phyloP scores from a whole-genome alignment of 169 alveolate species.

The Blepharisma undulans region DNA sequence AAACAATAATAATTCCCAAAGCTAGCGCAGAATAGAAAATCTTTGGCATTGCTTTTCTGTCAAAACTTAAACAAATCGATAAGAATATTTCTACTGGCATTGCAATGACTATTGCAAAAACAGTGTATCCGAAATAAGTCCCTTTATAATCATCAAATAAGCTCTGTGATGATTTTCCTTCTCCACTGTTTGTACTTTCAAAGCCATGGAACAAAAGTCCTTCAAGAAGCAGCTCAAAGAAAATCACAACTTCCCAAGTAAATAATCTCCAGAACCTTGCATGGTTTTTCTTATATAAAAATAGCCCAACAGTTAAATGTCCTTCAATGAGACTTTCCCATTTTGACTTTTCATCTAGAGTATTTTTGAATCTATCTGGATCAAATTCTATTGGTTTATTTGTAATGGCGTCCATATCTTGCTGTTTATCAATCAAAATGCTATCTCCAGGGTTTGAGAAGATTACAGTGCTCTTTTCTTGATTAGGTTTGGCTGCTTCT shows the following conservation, averaged over 20 bases:
- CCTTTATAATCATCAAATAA: neutral
- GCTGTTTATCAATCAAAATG: too few species aligned
- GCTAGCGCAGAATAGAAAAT: neutral
- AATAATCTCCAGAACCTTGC: neutral
- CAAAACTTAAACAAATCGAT: neutral
- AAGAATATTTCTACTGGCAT: neutral
- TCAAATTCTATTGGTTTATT: too few species aligned
- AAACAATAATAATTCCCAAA: neutral
- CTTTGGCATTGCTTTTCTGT: neutral
- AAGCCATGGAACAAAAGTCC: neutral
- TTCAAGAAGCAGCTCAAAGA: neutral
- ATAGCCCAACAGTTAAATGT: neutral
- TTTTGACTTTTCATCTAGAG: neutral
- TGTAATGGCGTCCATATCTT: too few species aligned
- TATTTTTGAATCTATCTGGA: too few species aligned
- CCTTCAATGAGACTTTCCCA: neutral
- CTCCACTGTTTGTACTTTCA: neutral
- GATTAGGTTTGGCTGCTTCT: too few species aligned
- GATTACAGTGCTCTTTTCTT: too few species aligned
- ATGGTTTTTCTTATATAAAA: neutral
- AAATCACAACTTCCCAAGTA: neutral
- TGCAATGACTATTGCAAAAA: neutral
- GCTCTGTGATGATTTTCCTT: neutral
- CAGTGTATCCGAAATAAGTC: neutral
- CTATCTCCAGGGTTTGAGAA: too few species aligned